These are phyloP conservation scores for Silene uniflora DNA, from an alignment of 148 eudicot genomes.

Conservation along the genomic window DNA sequence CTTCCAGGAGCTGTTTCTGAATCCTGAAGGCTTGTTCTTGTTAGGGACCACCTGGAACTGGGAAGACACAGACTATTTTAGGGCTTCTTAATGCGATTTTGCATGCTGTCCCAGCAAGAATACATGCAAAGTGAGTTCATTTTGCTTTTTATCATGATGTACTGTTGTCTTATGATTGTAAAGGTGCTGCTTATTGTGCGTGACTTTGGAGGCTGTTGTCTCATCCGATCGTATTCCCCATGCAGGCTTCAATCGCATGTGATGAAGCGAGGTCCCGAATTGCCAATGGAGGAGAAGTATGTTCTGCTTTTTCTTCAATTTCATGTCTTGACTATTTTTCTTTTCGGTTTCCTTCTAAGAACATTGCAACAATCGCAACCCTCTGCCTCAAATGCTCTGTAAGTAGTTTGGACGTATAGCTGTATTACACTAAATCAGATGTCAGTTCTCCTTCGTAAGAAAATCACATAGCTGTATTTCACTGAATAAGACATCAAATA, in stretches of 20 bases:
- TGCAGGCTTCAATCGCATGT: slow-evolving; percentile 54
- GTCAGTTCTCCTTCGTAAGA: not conserved
- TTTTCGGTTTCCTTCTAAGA: not conserved
- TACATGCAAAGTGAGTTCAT: slow-evolving; percentile 53
- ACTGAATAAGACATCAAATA: not conserved
- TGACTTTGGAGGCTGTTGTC: not conserved
- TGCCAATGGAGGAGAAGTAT: slow-evolving; percentile 69
- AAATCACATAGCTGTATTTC: too few relatives aligned
- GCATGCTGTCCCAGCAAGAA: slow-evolving; percentile 90
- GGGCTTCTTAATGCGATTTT: slow-evolving; percentile 91
- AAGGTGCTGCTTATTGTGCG: not conserved
- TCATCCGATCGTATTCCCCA: slow-evolving; percentile 1
- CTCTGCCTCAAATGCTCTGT: not conserved
- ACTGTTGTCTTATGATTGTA: not conserved
- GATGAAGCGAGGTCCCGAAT: slow-evolving; percentile 66
- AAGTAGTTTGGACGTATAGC: not conserved
- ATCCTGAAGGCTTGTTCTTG: slow-evolving; percentile 21
- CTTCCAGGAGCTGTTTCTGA: slow-evolving; percentile 1
- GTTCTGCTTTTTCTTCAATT: slow-evolving; percentile 26
- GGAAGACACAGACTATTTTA: slow-evolving; percentile 95
- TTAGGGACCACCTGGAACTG: slow-evolving; percentile 99
- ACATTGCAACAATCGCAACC: not conserved
- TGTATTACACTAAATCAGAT: not conserved
- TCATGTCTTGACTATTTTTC: not conserved
- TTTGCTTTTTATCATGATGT: not conserved